These are phyloP conservation scores for Neurospora discreta DNA, from an alignment of 495 filamentous ascomycete genomes.

Conservation along the genomic window DNA sequence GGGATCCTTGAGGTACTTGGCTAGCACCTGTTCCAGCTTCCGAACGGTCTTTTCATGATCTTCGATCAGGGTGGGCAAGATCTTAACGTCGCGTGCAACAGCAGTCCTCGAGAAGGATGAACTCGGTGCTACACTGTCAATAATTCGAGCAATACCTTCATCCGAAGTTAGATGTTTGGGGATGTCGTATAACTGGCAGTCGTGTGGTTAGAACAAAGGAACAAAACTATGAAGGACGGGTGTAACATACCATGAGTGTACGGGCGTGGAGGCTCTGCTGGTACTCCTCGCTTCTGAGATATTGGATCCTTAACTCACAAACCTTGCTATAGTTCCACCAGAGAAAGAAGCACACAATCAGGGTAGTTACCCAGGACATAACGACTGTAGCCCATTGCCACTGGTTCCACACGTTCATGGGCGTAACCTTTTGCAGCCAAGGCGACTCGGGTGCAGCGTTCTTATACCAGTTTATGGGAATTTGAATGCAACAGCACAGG, in stretches of 20 bases:
- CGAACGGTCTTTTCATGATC: constrained; percentile 74
- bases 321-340: constrained; percentile 84
- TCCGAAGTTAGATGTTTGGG: constrained; percentile 62
- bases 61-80: constrained; percentile 71
- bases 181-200: constrained; percentile 65
- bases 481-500: constrained; percentile 66
- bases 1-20: constrained; percentile 84
- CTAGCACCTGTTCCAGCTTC: constrained; percentile 67
- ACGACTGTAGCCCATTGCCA: constrained; percentile 73
- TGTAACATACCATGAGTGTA: constrained; percentile 63
- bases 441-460: constrained; percentile 38
- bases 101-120: constrained; percentile 66
- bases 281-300: constrained; percentile 83
- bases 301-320: constrained; percentile 55
- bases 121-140: constrained; percentile 62
- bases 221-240: not conserved
- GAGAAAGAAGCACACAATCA: constrained; percentile 65
- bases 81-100: constrained; percentile 85
- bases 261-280: constrained; percentile 78
- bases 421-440: constrained; percentile 42
- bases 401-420: constrained; percentile 42
- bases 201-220: constrained; percentile 10
- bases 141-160: constrained; percentile 74
- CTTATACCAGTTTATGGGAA: constrained; percentile 66
- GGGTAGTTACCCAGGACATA: constrained; percentile 67